phyloP scores from a whole-genome alignment of 495 filamentous ascomycete species.

The Penicillium canariense region DNA sequence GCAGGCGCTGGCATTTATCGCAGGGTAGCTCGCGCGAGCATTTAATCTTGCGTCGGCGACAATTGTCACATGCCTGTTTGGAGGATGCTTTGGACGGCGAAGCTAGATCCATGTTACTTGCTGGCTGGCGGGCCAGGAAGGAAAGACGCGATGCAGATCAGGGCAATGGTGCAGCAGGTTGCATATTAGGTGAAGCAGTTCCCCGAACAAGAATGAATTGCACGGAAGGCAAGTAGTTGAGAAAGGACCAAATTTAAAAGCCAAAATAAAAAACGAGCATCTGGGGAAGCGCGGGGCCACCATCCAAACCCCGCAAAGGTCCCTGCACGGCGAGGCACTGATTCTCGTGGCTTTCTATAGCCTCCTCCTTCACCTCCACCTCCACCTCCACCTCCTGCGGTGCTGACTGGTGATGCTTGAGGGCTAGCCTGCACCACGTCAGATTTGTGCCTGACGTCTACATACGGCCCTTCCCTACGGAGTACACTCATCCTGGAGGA shows the following conservation, averaged over 20 bases:
- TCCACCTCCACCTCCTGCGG: not conserved
- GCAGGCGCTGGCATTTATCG: slow-evolving; percentile 45
- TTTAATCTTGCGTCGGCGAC: slow-evolving; percentile 47
- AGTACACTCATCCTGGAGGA: too few relatives aligned
- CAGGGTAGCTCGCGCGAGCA: slow-evolving; percentile 44
- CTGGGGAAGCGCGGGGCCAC: slow-evolving; percentile 26
- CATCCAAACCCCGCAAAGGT: slow-evolving; percentile 19
- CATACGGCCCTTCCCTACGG: too few relatives aligned
- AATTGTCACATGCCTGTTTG: slow-evolving; percentile 49
- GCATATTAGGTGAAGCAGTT: too few relatives aligned
- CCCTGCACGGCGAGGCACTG: slow-evolving; percentile 16
- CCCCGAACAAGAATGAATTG: too few relatives aligned
- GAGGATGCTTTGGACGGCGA: slow-evolving; percentile 24
- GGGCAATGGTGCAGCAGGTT: too few relatives aligned
- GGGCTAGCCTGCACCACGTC: not conserved
- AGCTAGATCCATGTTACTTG: slow-evolving; percentile 23
- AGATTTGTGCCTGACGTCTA: slow-evolving; percentile 10
- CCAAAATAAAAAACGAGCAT: slow-evolving; percentile 8
- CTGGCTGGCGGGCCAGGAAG: too few relatives aligned
- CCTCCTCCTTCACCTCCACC: not conserved
- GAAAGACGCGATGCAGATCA: too few relatives aligned
- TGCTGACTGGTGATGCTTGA: not conserved
- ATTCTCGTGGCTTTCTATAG: slow-evolving; percentile 4
- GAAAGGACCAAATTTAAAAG: not conserved
- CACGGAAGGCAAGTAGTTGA: not conserved